Percentiles rank a stretch among this genome's conserved stretches.
Evolutionary conservation across 2,329 filamentous ascomycete species (phyloP).

Genomic region (Aureobasidium sp.): DNA sequence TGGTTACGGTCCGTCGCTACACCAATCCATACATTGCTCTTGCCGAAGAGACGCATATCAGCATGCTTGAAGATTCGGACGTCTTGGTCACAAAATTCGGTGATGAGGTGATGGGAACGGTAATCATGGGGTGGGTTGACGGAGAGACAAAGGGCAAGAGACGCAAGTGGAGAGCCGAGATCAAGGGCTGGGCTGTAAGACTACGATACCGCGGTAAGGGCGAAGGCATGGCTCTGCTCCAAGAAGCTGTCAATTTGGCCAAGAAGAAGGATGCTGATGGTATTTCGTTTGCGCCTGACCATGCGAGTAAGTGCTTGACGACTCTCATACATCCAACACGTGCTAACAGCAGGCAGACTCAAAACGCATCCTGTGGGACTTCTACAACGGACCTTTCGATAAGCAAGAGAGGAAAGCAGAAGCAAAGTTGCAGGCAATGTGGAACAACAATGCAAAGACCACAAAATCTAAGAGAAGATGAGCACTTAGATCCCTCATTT

Average conservation of each 20-base stretch:
- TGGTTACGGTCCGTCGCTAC: slow-evolving; percentile 53
- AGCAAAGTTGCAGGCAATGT: slow-evolving; percentile 29
- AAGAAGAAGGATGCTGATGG: slow-evolving; percentile 60
- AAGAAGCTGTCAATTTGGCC: slow-evolving; percentile 62
- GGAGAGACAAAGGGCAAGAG: slow-evolving; percentile 36
- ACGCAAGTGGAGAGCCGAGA: slow-evolving; percentile 55
- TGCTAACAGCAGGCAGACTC: slow-evolving; percentile 28
- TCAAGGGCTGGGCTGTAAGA: slow-evolving; percentile 76
- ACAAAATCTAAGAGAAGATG: slow-evolving; percentile 20
- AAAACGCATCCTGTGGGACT: slow-evolving; percentile 49
- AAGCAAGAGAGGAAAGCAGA: slow-evolving; percentile 50
- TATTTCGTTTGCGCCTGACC: slow-evolving; percentile 65
- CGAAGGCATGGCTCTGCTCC: slow-evolving; percentile 62
- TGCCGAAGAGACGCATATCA: slow-evolving; percentile 54
- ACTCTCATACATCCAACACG: neutral
- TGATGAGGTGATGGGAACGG: slow-evolving; percentile 58
- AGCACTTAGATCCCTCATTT: neutral
- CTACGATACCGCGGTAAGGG: slow-evolving; percentile 61
- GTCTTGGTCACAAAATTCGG: slow-evolving; percentile 59
- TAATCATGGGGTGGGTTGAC: slow-evolving; percentile 59
- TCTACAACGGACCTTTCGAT: slow-evolving; percentile 56
- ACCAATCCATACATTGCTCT: slow-evolving; percentile 54
- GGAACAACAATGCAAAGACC: slow-evolving; percentile 15
- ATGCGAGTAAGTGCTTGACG: slow-evolving; percentile 57
- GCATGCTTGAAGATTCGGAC: slow-evolving; percentile 48